Conservation (phyloP, 2,329 filamentous ascomycete species). For the Xylaria hypoxylon region DNA sequence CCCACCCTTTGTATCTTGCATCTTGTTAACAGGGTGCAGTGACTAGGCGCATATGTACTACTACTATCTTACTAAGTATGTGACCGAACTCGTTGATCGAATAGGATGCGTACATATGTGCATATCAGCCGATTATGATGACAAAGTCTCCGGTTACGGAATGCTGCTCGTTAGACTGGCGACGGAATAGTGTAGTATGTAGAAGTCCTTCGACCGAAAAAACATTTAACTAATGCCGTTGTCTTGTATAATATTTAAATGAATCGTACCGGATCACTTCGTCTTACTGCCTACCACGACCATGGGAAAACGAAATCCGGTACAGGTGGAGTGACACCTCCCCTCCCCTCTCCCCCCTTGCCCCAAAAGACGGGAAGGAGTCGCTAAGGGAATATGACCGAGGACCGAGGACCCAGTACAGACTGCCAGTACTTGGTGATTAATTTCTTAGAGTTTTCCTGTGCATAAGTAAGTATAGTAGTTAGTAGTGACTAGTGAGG, state of each 20-base stretch:
- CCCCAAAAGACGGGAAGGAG: background rate
- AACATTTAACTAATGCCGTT: background rate
- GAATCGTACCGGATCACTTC: conserved; percentile 3
- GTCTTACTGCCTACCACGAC: conserved; percentile 5
- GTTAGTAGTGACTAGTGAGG: background rate
- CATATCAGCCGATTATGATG: conserved; percentile 5
- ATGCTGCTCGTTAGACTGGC: background rate
- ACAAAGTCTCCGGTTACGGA: background rate
- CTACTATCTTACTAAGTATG: background rate
- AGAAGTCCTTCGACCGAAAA: background rate
- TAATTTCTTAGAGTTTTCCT: background rate
- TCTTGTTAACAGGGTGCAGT: background rate
- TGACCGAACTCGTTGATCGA: background rate
- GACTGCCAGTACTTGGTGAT: too few relatives aligned
- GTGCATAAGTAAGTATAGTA: background rate
- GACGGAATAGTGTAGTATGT: too few relatives aligned
- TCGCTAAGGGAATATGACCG: background rate
- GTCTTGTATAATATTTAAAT: conserved; percentile 8
- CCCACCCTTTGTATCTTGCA: conserved; percentile 1
- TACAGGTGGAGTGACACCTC: conserved; percentile 2
- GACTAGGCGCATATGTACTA: background rate
- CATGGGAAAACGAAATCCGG: conserved; percentile 11
- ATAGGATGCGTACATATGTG: background rate
- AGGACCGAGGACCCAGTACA: too few relatives aligned
- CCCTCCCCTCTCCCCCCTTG: too few relatives aligned